Base-by-base conservation (phyloP, 2,329 filamentous ascomycete species). In the Trichoderma endophyticum region DNA sequence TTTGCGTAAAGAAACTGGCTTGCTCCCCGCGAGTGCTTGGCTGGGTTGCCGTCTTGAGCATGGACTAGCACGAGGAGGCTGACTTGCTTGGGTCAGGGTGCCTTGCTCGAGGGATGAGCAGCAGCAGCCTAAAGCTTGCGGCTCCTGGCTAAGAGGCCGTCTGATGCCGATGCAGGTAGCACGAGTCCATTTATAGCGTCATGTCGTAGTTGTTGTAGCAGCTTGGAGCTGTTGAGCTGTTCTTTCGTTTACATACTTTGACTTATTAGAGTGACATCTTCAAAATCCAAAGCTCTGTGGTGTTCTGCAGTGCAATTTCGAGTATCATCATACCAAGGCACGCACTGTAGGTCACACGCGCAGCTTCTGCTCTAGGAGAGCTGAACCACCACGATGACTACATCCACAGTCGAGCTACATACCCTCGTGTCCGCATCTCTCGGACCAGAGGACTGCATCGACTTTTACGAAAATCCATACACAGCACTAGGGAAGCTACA, bases 401-500 rank as follows among this genome's bases (percentile, higher is more conserved):
- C 69, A n/a, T 64, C 69, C 18, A 43, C 61, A 26, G 51, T 64
- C n/a, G 34, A 69, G 59, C 48, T 57, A 15, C 34, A 71, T 72
- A 30, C 74, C 69, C 28, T 72, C 70, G 77, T 80, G 75, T 78
- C 80, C 12, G 77, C 77, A 6, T 74, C 78, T 14, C 80, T 79
- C 54, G 72, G 75, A 15, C 75, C 79, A 7, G 79, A 78, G n/a
- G 77, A 80, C 51, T 77, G 78, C 56, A 73, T 78, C 51, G 77
- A 77, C 32, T 77, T 78, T 32, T 76, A 78, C 67, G 75, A 77
- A n/a, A 77, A 80, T 12, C 78, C 78, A 1, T 78, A 79, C 30
- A 74, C 76, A 39, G 73, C 73, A 11, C 72, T 81, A 2, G 74
- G 76, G 2, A 71, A 73, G 28, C 57, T 76, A 7, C 74, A 80